Conservation (phyloP, 164 flowering plant genomes). For the grape (Vitis vinifera) region DNA sequence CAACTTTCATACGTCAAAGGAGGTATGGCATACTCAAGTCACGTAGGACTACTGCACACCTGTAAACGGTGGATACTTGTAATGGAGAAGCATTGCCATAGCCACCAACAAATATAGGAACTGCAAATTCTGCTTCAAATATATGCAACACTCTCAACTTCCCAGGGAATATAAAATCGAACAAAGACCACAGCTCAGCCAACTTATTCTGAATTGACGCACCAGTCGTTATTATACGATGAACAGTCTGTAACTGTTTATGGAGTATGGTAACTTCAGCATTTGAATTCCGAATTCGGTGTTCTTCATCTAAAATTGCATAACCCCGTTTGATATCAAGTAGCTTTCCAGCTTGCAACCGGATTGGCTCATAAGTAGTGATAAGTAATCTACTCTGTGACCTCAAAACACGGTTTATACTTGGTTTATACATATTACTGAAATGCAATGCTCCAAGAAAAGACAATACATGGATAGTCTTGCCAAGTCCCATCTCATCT, state of each 20-base stretch:
- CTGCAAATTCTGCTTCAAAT: slow-evolving; percentile 96
- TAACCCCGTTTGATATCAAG: slow-evolving; percentile 97
- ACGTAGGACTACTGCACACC: no score
- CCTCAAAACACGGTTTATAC: slow-evolving; percentile 68
- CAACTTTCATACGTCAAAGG: slow-evolving; percentile 91
- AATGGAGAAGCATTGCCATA: slow-evolving; percentile 98
- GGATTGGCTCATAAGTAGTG: slow-evolving; percentile 94
- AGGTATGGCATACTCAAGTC: no score
- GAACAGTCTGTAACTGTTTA: slow-evolving; percentile 96
- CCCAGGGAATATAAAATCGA: slow-evolving; percentile 99
- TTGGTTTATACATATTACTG: slow-evolving; percentile 90
- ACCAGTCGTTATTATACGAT: slow-evolving; percentile 96
- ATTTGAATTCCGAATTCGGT: slow-evolving; percentile 95
- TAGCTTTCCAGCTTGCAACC: slow-evolving; percentile 66
- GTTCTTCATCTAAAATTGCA: slow-evolving; percentile 97
- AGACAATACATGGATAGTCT: slow-evolving; percentile 85
- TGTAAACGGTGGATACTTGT: slow-evolving; percentile 98
- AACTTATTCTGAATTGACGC: slow-evolving; percentile 98
- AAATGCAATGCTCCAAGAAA: slow-evolving; percentile 95
- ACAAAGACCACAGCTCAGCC: slow-evolving; percentile 91
- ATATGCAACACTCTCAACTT: slow-evolving; percentile 96
- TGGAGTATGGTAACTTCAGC: slow-evolving; percentile 90
- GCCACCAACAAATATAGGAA: slow-evolving; percentile 96
- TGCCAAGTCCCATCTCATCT: slow-evolving; percentile 99
- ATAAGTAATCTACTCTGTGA: slow-evolving; percentile 85